Evolutionary conservation across 2,329 filamentous ascomycete genomes (phyloP).

Genomic region (Dactylellina drechsleri): DNA sequence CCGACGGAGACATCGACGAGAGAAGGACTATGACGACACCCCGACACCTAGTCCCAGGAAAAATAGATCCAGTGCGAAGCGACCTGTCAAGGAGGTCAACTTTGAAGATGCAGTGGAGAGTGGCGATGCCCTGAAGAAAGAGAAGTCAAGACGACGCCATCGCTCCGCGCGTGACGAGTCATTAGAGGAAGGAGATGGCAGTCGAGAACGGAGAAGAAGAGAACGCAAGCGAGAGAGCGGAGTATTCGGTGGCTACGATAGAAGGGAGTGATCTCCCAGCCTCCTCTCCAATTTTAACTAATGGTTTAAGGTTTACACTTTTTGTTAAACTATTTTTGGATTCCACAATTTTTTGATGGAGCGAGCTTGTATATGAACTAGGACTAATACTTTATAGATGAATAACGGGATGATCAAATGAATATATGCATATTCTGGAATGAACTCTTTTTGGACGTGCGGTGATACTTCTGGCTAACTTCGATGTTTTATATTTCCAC

Average conservation of each 20-base stretch:
- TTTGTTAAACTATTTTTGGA: slow-evolving; percentile 27
- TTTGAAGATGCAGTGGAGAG: slow-evolving; percentile 53
- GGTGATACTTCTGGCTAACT: neutral
- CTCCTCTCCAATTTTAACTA: neutral
- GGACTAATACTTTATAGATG: slow-evolving; percentile 27
- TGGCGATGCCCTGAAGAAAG: slow-evolving; percentile 45
- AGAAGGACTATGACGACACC: slow-evolving; percentile 33
- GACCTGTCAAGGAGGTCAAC: slow-evolving; percentile 47
- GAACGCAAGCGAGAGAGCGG: slow-evolving; percentile 47
- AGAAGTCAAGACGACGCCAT: slow-evolving; percentile 41
- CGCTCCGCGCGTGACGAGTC: slow-evolving; percentile 38
- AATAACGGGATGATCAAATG: slow-evolving; percentile 11
- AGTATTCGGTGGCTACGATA: slow-evolving; percentile 47
- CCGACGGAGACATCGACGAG: slow-evolving; percentile 39
- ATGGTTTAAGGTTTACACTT: neutral
- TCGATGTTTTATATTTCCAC: slow-evolving; percentile 2
- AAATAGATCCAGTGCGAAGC: slow-evolving; percentile 15
- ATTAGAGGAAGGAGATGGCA: slow-evolving; percentile 42
- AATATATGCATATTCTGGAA: slow-evolving; percentile 4
- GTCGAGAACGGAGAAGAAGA: slow-evolving; percentile 38
- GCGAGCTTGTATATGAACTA: slow-evolving; percentile 28
- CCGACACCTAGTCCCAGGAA: slow-evolving; percentile 44
- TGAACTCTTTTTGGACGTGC: neutral
- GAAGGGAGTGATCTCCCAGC: slow-evolving; percentile 22
- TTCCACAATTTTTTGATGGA: slow-evolving; percentile 19